phyloP scores from a whole-genome alignment of 768 basidiomycete genomes.

The Podaxis carcinomalis region DNA sequence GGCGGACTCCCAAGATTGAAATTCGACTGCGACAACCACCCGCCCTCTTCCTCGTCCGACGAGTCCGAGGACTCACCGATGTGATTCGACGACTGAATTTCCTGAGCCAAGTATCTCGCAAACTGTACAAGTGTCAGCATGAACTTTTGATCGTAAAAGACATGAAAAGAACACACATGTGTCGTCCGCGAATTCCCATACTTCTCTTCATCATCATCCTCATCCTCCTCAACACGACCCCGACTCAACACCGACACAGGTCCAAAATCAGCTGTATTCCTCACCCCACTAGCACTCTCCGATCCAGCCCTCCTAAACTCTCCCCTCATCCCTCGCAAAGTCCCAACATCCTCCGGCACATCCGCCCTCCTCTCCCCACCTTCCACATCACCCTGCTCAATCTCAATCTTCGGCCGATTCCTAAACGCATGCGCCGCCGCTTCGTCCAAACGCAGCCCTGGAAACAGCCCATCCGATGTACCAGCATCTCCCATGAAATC shows the following conservation, averaged over 20 bases:
- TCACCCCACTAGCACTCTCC: constrained; percentile 22
- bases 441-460: constrained; percentile 6
- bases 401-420: neutral
- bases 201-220: constrained; percentile 41
- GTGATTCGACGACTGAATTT: constrained; percentile 61
- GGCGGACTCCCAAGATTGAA: constrained; percentile 54
- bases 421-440: neutral
- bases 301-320: constrained; percentile 13
- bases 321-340: constrained; percentile 4
- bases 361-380: constrained; percentile 1
- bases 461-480: constrained; percentile 39
- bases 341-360: constrained; percentile 8
- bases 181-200: constrained; percentile 27
- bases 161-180: constrained; percentile 31
- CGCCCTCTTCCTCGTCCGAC: constrained; percentile 50
- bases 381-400: constrained; percentile 8
- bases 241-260: constrained; percentile 31
- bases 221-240: constrained; percentile 27
- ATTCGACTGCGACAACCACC: constrained; percentile 78
- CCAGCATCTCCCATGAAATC: constrained; percentile 5
- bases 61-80: constrained; percentile 45
- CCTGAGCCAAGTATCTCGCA: constrained; percentile 72
- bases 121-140: constrained; percentile 44
- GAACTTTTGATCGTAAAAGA: constrained; percentile 8
- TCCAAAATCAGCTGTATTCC: constrained; percentile 17